Evolutionary conservation across 1,139 yeast genomes (phyloP), one percentile per base, ranked within the genome.

Genomic region (Geotrichum citri-aurantii): DNA sequence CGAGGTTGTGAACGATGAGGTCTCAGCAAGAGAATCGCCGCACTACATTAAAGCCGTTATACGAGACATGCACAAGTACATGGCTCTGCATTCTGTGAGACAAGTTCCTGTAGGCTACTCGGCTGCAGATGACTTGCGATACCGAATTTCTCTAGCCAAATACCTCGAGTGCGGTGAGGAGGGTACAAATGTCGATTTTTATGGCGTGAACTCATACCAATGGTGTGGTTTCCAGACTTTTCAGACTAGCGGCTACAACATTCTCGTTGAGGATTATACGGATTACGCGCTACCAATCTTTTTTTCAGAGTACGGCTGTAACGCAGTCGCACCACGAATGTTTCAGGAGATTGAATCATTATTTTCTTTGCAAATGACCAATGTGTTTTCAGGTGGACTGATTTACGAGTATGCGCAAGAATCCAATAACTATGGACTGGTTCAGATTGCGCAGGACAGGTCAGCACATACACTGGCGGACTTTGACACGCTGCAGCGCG

Each of bases 41-140:
- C 80, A 77, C 56, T 92, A 87, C 70, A 82, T 92, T 62, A 86
- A 95, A 73, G 97, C 97, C 51, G 89, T 95, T 42, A 85, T 89
- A 67, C 85, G 98, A 73, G 98, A 92, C 72, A 85, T 88, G 79
- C 91, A 89, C 75, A 82, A 83, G 66, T 91, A 92, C 72, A 89
- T 92, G 63, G 75, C 79, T 17, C 77, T 80, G 59, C 83, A 87
- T 65, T 76, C 85, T 26, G 81, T 86, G 69, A 83, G 97, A 73
- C 71, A 78, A 11, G 86, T 91, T 60, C 97, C 96, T 3, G 95
- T 92, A 49, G 98, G 97, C 55, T 92, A 91, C 73, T 87, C 96
- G 12, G 93, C 97, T 50, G 96, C 95, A 55, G 96, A 91, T 73
- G 95, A 86, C 67, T 76, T 76, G 60, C 80, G 79, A 31, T 81